Percentiles rank a stretch among this genome's conserved stretches.
Evolutionary conservation across 345 rosid genomes (phyloP).

Genomic region (Combretum micranthum): DNA sequence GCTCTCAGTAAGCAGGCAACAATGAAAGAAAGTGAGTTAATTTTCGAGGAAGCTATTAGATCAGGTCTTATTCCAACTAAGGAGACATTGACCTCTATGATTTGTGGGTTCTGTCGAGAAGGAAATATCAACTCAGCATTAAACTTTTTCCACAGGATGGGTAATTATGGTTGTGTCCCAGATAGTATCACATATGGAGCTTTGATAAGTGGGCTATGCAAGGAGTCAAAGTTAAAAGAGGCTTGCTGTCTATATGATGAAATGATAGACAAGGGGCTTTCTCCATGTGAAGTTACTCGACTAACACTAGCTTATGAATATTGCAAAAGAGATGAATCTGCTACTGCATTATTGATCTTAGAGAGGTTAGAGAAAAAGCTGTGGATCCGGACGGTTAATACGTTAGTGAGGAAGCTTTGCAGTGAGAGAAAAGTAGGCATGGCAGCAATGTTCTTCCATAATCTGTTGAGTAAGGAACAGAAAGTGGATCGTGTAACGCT

Average conservation of each 20-base stretch:
- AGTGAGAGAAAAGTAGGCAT: slow-evolving; percentile 77
- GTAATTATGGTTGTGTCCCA: slow-evolving; percentile 45
- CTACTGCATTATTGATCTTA: slow-evolving; percentile 66
- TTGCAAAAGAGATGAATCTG: slow-evolving; percentile 73
- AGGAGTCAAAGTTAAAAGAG: slow-evolving; percentile 62
- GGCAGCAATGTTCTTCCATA: slow-evolving; percentile 71
- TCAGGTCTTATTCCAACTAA: slow-evolving; percentile 66
- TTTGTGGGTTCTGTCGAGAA: slow-evolving; percentile 61
- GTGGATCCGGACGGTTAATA: slow-evolving; percentile 71
- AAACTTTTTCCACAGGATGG: slow-evolving; percentile 55
- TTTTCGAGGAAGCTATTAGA: slow-evolving; percentile 41
- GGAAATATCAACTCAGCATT: slow-evolving; percentile 42
- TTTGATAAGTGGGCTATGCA: slow-evolving; percentile 79
- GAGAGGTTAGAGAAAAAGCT: slow-evolving; percentile 69
- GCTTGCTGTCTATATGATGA: slow-evolving; percentile 58
- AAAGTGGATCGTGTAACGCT: slow-evolving; percentile 51
- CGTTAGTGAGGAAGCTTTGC: slow-evolving; percentile 78
- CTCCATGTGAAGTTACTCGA: slow-evolving; percentile 78
- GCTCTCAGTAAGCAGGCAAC: slow-evolving; percentile 58
- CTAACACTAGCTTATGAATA: slow-evolving; percentile 77
- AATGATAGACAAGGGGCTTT: slow-evolving; percentile 67
- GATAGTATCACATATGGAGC: slow-evolving; percentile 79
- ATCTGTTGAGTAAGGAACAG: slow-evolving; percentile 47
- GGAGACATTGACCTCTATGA: slow-evolving; percentile 85
- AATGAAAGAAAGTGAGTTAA: slow-evolving; percentile 61